A percentile compares a stretch with the other conserved stretches of the same genome.
phyloP scores from a whole-genome alignment of 2,329 filamentous ascomycete genomes.

The Sordariomycetes sp. region DNA sequence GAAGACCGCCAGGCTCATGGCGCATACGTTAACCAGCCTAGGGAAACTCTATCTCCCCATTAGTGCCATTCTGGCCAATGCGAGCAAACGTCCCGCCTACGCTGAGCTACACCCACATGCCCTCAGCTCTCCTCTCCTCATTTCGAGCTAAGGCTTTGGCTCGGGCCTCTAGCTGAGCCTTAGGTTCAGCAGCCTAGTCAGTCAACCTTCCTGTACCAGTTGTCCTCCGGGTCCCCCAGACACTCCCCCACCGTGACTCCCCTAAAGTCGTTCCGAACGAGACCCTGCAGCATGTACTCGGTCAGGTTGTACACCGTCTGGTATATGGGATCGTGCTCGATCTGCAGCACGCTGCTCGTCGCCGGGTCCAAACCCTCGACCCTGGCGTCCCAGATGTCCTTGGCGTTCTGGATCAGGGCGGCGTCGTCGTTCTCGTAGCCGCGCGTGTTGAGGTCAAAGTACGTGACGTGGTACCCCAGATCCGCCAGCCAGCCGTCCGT shows the following conservation, averaged over 20 bases:
- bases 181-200: no score
- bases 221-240: constrained; percentile 29
- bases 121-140: neutral
- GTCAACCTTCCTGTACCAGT: constrained; percentile 35
- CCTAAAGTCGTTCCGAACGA: constrained; percentile 29
- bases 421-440: constrained; percentile 46
- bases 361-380: constrained; percentile 21
- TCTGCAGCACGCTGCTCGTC: constrained; percentile 26
- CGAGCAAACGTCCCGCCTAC: no score
- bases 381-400: constrained; percentile 25
- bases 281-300: constrained; percentile 29
- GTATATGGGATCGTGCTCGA: constrained; percentile 42
- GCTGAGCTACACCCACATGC: no score
- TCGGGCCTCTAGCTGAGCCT: no score
- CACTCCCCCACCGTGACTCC: constrained; percentile 38
- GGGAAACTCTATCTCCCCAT: no score
- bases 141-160: no score
- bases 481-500: constrained; percentile 28
- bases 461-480: constrained; percentile 48
- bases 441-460: constrained; percentile 53
- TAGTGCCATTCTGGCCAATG: no score
- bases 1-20: no score
- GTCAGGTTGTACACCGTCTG: constrained; percentile 33
- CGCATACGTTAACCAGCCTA: no score
- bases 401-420: constrained; percentile 34